These are phyloP conservation scores for Discostella stelligeroides DNA, from an alignment of 108 stramenopile genomes.

Conservation along the genomic window DNA sequence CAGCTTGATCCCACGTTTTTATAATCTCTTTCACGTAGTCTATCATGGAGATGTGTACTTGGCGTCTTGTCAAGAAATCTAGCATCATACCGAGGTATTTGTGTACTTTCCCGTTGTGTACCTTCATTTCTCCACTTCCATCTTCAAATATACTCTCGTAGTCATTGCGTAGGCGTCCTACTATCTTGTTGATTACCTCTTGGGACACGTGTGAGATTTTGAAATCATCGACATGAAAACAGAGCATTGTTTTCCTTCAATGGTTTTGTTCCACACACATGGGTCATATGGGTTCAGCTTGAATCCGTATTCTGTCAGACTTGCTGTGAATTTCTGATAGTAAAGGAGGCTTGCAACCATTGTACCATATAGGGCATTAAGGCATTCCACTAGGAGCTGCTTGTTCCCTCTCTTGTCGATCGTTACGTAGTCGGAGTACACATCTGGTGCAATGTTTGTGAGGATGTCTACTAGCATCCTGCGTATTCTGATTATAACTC, in stretches of 20 bases:
- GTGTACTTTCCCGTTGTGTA: not conserved
- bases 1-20: not conserved
- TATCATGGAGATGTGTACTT: not conserved
- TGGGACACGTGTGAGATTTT: slow-evolving; percentile 39
- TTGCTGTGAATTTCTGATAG: too few relatives aligned
- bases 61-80: not conserved
- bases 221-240: slow-evolving; percentile 42
- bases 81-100: slow-evolving; percentile 12
- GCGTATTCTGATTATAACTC: slow-evolving; percentile 12
- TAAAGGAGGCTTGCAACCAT: slow-evolving; percentile 1
- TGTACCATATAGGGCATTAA: slow-evolving; percentile 17
- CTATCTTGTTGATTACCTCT: not conserved
- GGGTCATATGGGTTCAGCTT: slow-evolving; percentile 41
- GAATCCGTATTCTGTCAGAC: not conserved
- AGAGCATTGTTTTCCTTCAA: slow-evolving; percentile 32
- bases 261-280: slow-evolving; percentile 32
- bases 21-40: slow-evolving; percentile 6
- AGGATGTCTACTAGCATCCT: slow-evolving; percentile 41
- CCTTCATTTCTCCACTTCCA: slow-evolving; percentile 11
- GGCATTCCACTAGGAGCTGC: slow-evolving; percentile 9
- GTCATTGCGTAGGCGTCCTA: slow-evolving; percentile 3
- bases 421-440: slow-evolving; percentile 16
- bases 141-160: slow-evolving; percentile 23
- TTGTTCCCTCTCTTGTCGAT: slow-evolving; percentile 16
- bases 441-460: slow-evolving; percentile 26